phyloP scores from a whole-genome alignment of 345 rosid species.

The Salix purpurea region DNA sequence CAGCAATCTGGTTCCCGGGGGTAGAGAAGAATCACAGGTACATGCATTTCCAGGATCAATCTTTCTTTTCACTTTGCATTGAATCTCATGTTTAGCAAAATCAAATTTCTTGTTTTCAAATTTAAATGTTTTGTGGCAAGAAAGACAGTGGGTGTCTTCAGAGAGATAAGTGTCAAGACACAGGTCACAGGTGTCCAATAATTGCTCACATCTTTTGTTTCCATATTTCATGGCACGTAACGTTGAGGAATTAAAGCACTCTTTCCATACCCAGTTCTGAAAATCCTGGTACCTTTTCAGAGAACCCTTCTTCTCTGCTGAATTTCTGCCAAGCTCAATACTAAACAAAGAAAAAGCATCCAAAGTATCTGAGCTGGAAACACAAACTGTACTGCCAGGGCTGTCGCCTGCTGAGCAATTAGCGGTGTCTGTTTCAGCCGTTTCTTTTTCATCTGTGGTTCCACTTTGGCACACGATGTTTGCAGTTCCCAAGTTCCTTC shows the following conservation, averaged over 20 bases:
- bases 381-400: slow-evolving; percentile 59
- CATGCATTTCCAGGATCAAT: slow-evolving; percentile 22
- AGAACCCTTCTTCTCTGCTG: slow-evolving; percentile 56
- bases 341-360: slow-evolving; percentile 55
- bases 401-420: slow-evolving; percentile 42
- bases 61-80: slow-evolving; percentile 44
- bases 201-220: slow-evolving; percentile 48
- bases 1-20: slow-evolving; percentile 68
- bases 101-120: slow-evolving; percentile 25
- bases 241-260: slow-evolving; percentile 46
- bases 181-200: slow-evolving; percentile 60
- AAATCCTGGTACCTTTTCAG: slow-evolving; percentile 68
- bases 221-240: slow-evolving; percentile 52
- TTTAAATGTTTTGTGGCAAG: slow-evolving; percentile 61
- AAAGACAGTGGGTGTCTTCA: slow-evolving; percentile 54
- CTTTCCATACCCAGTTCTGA: slow-evolving; percentile 81
- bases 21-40: slow-evolving; percentile 46
- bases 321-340: slow-evolving; percentile 74
- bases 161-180: slow-evolving; percentile 52
- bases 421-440: slow-evolving; percentile 38
- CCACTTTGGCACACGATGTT: slow-evolving; percentile 26
- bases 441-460: slow-evolving; percentile 35
- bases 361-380: slow-evolving; percentile 41
- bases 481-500: slow-evolving; percentile 32
- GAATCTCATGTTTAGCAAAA: slow-evolving; percentile 36